Conservation (phyloP, 441 rosid genomes). For the Populus hybrid region DNA sequence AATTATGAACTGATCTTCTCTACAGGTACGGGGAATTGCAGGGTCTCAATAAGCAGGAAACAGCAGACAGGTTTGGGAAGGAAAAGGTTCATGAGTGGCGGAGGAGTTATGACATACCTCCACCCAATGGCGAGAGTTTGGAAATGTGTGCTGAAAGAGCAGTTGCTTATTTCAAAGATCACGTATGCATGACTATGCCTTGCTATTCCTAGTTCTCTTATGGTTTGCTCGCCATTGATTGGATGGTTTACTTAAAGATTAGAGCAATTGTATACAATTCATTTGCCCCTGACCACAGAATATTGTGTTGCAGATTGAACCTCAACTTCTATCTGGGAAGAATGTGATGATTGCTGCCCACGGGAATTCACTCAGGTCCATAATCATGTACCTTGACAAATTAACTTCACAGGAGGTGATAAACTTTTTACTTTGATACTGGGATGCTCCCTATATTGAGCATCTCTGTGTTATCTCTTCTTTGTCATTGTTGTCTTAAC, state of each 20-base stretch:
- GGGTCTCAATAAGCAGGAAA: constrained; percentile 94
- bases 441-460: neutral
- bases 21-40: constrained; percentile 92
- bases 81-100: constrained; percentile 98
- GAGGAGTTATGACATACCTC: constrained; percentile 91
- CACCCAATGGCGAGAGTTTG: constrained; percentile 95
- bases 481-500: neutral
- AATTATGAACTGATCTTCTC: neutral
- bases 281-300: constrained; percentile 13
- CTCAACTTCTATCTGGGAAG: constrained; percentile 82
- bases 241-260: neutral
- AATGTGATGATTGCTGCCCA: constrained; percentile 93
- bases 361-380: constrained; percentile 89
- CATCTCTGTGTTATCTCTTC: neutral
- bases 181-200: constrained; percentile 38
- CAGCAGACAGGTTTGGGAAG: constrained; percentile 87
- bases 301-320: constrained; percentile 64
- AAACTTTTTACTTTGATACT: neutral
- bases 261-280: neutral
- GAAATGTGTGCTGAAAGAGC: constrained; percentile 99
- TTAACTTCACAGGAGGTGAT: constrained; percentile 91
- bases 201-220: constrained; percentile 10
- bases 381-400: constrained; percentile 95
- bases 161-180: constrained; percentile 82
- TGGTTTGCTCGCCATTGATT: neutral